phyloP scores from a whole-genome alignment of 345 rosid genomes.

The Hypericum perforatum region DNA sequence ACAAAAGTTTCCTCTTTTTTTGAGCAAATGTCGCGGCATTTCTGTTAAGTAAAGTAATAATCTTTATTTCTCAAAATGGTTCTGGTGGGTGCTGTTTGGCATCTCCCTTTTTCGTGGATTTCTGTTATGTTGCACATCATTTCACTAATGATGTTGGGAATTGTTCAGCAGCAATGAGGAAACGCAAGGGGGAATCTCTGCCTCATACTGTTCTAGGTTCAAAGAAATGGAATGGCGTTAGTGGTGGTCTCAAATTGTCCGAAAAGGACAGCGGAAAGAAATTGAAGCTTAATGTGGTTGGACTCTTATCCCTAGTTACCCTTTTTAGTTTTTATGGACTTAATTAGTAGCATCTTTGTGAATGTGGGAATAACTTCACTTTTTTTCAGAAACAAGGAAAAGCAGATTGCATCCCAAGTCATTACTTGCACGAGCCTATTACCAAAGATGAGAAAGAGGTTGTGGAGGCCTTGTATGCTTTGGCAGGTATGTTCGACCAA shows the following conservation, averaged over 20 bases:
- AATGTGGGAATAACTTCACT: conserved; percentile 1
- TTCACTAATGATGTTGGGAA: conserved; percentile 14
- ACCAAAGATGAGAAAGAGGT: conserved; percentile 98
- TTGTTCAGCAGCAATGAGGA: conserved; percentile 70
- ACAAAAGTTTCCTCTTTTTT: too few species aligned
- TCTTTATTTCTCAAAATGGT: too few species aligned
- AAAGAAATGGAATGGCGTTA: conserved; percentile 39
- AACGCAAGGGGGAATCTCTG: conserved; percentile 45
- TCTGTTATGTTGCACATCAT: background rate
- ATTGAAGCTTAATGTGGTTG: conserved; percentile 40
- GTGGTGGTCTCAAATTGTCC: conserved; percentile 26
- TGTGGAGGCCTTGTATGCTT: conserved; percentile 67
- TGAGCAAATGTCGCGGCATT: too few species aligned
- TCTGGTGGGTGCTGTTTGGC: too few species aligned
- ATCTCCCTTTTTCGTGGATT: too few species aligned
- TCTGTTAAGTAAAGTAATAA: too few species aligned
- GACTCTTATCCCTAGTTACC: conserved; percentile 17
- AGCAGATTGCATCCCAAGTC: conserved; percentile 11
- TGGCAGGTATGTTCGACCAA: conserved; percentile 67
- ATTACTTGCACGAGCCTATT: conserved; percentile 29
- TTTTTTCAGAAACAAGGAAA: conserved; percentile 15
- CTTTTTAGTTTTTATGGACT: conserved; percentile 2
- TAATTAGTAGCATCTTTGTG: conserved; percentile 11
- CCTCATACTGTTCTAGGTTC: conserved; percentile 40
- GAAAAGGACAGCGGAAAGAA: conserved; percentile 34